Conservation (phyloP, 1,284 basidiomycete species). For the Naganishia sp. region DNA sequence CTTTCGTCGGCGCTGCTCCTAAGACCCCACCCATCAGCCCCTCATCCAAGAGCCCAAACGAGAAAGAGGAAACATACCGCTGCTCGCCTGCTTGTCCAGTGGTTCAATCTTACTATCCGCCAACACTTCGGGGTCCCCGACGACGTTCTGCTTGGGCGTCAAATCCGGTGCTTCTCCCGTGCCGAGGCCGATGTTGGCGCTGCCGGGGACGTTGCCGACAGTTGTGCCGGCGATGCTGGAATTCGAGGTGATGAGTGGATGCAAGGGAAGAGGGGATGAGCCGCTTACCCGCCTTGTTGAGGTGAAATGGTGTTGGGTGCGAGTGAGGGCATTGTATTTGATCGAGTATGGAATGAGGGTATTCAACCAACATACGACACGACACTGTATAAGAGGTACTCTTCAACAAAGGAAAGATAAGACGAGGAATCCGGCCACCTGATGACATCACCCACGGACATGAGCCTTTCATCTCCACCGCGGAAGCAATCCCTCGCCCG, state of each 20-base stretch:
- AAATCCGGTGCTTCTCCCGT: not conserved
- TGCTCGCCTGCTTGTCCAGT: slow-evolving; percentile 9
- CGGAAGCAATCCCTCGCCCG: slow-evolving; percentile 7
- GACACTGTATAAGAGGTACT: not conserved
- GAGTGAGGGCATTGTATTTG: not conserved
- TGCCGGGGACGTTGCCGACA: slow-evolving; percentile 27
- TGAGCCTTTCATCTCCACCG: not conserved
- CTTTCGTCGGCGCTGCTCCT: not conserved
- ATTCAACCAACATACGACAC: not conserved
- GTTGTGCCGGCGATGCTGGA: slow-evolving; percentile 15
- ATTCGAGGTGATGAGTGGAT: not conserved
- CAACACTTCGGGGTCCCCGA: not conserved
- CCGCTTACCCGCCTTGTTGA: slow-evolving; percentile 22
- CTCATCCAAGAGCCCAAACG: not conserved
- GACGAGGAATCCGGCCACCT: not conserved
- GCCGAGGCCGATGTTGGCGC: slow-evolving; percentile 14
- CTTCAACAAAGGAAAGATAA: not conserved
- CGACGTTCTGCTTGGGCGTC: slow-evolving; percentile 7
- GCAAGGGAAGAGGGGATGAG: not conserved
- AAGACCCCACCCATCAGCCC: not conserved
- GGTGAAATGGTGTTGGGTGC: slow-evolving; percentile 21
- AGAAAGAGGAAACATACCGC: no score
- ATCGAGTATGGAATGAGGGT: not conserved
- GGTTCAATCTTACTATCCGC: slow-evolving; percentile 15
- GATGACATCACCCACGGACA: slow-evolving; percentile 4